Evolutionary conservation across 495 filamentous ascomycete species (phyloP).

Genomic region (Aspergillus panamensis): DNA sequence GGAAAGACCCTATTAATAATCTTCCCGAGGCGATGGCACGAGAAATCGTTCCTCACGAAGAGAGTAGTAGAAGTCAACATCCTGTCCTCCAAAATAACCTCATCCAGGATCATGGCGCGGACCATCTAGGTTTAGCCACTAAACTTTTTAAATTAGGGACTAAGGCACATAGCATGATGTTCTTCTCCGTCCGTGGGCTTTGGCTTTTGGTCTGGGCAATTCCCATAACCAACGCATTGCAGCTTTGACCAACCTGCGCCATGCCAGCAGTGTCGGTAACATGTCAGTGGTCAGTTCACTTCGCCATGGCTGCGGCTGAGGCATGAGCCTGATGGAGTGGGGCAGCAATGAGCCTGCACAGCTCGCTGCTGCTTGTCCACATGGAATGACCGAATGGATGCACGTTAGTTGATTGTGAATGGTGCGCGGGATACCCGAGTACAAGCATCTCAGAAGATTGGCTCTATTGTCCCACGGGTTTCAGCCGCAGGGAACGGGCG

Average conservation of each 20-base stretch:
- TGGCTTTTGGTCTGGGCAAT: not conserved
- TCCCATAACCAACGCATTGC: not conserved
- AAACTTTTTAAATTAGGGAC: conserved; percentile 8
- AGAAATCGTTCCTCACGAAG: not conserved
- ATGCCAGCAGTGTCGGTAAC: not conserved
- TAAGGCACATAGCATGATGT: conserved; percentile 9
- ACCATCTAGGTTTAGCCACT: conserved; percentile 10
- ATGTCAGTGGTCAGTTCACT: conserved; percentile 3
- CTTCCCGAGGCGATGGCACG: not conserved
- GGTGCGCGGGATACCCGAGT: not conserved
- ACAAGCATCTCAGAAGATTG: not conserved
- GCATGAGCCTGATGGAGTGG: conserved; percentile 8
- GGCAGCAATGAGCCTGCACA: conserved; percentile 3
- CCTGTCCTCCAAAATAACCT: conserved; percentile 1
- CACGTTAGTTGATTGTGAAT: conserved; percentile 6
- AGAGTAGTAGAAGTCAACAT: not conserved
- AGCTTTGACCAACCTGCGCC: not conserved
- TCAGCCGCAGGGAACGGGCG: conserved; percentile 9
- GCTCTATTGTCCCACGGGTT: not conserved
- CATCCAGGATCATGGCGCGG: conserved; percentile 7
- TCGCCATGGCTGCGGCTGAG: conserved; percentile 14
- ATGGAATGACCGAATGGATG: conserved; percentile 11
- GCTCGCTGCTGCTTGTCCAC: conserved; percentile 9
- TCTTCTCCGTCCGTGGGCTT: too few relatives aligned
- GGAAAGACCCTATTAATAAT: conserved; percentile 12